Evolutionary conservation across 371 early-diverging fungal species (phyloP).

Genomic region (Mortierella sp.): DNA sequence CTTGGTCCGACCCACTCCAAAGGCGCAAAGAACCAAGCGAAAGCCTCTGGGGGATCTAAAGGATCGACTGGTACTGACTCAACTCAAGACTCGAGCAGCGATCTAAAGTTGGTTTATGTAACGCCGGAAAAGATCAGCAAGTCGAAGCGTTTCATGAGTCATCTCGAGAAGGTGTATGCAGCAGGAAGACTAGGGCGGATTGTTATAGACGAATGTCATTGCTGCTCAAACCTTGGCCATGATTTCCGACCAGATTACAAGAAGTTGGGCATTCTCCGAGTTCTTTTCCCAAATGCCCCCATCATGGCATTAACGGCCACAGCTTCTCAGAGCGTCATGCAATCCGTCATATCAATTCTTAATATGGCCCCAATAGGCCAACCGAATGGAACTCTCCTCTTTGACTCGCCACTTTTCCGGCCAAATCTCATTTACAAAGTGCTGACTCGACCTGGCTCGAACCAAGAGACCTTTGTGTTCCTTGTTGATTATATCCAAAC

Average conservation of each 20-base stretch:
- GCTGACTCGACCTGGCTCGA: slow-evolving; percentile 64
- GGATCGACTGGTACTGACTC: background rate
- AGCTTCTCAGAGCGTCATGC: slow-evolving; percentile 78
- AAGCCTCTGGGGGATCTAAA: background rate
- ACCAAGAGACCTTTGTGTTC: slow-evolving; percentile 69
- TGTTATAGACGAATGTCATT: slow-evolving; percentile 91
- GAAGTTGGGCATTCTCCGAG: slow-evolving; percentile 65
- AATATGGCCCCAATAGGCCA: slow-evolving; percentile 62
- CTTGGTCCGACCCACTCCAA: slow-evolving; percentile 26
- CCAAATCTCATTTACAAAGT: slow-evolving; percentile 82
- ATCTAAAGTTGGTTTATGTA: slow-evolving; percentile 79
- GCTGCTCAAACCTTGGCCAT: slow-evolving; percentile 88
- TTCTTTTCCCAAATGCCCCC: slow-evolving; percentile 75
- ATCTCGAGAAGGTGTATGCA: slow-evolving; percentile 73
- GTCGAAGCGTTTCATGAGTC: slow-evolving; percentile 76
- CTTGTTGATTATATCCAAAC: slow-evolving; percentile 75
- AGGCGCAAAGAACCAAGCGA: slow-evolving; percentile 10
- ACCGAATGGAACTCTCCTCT: slow-evolving; percentile 62
- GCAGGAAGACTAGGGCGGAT: slow-evolving; percentile 72
- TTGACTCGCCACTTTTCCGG: slow-evolving; percentile 67
- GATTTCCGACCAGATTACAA: slow-evolving; percentile 83
- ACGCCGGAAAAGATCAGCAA: slow-evolving; percentile 93
- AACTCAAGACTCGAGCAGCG: background rate
- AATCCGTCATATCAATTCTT: slow-evolving; percentile 73
- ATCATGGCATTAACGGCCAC: slow-evolving; percentile 94